Conservation (phyloP, 352 stramenopile species). For the Phytophthora hibernalis region DNA sequence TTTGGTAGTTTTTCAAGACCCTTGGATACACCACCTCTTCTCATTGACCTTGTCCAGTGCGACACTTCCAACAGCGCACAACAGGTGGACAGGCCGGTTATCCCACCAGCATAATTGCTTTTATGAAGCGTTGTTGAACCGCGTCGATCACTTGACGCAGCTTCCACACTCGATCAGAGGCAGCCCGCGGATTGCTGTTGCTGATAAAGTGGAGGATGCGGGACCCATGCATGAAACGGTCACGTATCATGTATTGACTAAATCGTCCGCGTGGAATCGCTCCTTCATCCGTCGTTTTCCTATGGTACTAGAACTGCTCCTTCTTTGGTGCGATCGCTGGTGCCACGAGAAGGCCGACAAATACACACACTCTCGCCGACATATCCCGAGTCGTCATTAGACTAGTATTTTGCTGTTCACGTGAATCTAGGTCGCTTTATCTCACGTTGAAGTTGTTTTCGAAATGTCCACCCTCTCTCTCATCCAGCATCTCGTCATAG, state of each 20-base stretch:
- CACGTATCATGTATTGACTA: not conserved
- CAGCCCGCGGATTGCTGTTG: not conserved
- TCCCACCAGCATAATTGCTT: constrained; percentile 1
- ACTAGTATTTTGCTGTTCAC: too few relatives aligned
- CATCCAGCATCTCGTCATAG: too few relatives aligned
- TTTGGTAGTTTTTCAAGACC: not conserved
- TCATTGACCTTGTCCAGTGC: not conserved
- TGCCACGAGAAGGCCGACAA: too few relatives aligned
- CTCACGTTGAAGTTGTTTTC: too few relatives aligned
- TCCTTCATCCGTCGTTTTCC: too few relatives aligned
- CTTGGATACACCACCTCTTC: not conserved
- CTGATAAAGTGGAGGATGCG: constrained; percentile 3
- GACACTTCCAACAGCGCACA: not conserved
- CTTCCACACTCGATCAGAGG: not conserved
- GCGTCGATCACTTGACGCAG: not conserved
- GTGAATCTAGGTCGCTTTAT: too few relatives aligned
- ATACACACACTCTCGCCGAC: too few relatives aligned
- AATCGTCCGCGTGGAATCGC: too few relatives aligned
- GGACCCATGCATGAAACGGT: constrained; percentile 10
- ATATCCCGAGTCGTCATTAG: too few relatives aligned
- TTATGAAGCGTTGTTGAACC: constrained; percentile 2
- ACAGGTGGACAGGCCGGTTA: not conserved
- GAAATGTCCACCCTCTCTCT: too few relatives aligned
- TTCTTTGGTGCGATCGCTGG: too few relatives aligned
- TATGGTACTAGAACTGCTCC: too few relatives aligned